Base-by-base conservation (phyloP, 78 protist species). In the Creolimax fragrantissima region DNA sequence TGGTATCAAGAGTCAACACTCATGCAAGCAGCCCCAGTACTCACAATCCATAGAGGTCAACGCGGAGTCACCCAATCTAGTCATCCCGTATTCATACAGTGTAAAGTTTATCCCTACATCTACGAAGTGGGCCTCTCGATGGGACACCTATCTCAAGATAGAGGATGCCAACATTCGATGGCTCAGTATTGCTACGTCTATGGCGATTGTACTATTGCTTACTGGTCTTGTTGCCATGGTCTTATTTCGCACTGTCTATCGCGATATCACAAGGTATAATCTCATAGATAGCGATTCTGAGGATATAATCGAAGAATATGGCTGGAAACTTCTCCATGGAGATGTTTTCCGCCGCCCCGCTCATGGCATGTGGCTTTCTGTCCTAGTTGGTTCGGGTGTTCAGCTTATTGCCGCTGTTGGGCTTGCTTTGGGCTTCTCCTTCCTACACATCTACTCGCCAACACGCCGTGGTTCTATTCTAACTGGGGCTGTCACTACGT, bases 291-390 rank as follows among this genome's bases (percentile, higher is more conserved):
- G 7, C 17, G 47, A n/a, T 32, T 5, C 83, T n/a, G 91, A 84
- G 92, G 95, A 94, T 37, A 96, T 44, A 11, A 17, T 35, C 24
- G 98, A 98, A n/a, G 99, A 98, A 88, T 94, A 93, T 2, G 99
- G 99, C 17, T 98, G 99, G 99, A 98, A 98, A 96, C 94, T 97
- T 41, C 97, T 98, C 11, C 98, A 97, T 92, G 98, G 96, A 35
- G 99, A 98, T 84, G 99, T 98, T 3, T 97, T 98, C 94, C 95
- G 99, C 43, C 95, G 98, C 17, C 99, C 99, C 4, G 11, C 83
- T 4, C 44, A 90, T 42, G 93, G 96, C 58, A 41, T 92, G 93
- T 47, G 96, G 81, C 96, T 98, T 3, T 91, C 97, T 5, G 97
- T 92, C 7, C 86, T 93, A 85, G 93, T 94, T 44, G 99, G 99